phyloP scores from a whole-genome alignment of 352 stramenopile genomes.

The Pythium phragmitis region DNA sequence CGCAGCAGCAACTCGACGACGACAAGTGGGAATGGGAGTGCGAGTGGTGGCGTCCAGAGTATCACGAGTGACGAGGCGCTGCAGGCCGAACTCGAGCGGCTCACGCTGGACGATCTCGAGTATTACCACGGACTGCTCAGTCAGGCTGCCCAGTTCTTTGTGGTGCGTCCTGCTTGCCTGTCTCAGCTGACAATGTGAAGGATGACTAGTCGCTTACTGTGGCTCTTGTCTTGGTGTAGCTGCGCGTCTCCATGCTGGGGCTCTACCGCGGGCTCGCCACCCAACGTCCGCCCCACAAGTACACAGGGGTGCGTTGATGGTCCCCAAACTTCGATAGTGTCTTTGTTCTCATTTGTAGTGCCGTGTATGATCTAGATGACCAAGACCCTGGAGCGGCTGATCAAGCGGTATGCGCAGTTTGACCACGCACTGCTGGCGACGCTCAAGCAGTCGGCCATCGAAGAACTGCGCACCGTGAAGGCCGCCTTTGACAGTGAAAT shows the following conservation, averaged over 20 bases:
- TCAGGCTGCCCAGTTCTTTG: slow-evolving; percentile 77
- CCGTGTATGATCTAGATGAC: slow-evolving; percentile 28
- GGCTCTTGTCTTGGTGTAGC: slow-evolving; percentile 26
- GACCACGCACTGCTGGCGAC: slow-evolving; percentile 69
- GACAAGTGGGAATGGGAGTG: neutral
- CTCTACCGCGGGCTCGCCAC: slow-evolving; percentile 65
- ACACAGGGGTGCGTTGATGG: slow-evolving; percentile 36
- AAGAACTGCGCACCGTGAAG: slow-evolving; percentile 67
- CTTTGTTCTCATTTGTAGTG: neutral
- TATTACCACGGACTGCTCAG: slow-evolving; percentile 77
- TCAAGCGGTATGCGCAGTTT: slow-evolving; percentile 57
- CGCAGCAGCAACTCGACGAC: neutral
- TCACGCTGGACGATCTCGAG: slow-evolving; percentile 48
- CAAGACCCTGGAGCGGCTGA: slow-evolving; percentile 42
- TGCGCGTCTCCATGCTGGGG: slow-evolving; percentile 70
- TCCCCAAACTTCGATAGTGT: neutral
- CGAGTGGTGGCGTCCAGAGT: slow-evolving; percentile 5
- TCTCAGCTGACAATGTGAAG: neutral
- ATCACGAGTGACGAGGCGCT: slow-evolving; percentile 20
- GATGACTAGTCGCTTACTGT: neutral
- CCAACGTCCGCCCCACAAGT: slow-evolving; percentile 50
- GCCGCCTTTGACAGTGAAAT: slow-evolving; percentile 68
- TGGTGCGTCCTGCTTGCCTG: slow-evolving; percentile 30
- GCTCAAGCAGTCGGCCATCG: slow-evolving; percentile 67
- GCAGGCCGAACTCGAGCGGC: slow-evolving; percentile 25